Evolutionary conservation across 805 yeast genomes (phyloP), one percentile per base, ranked within the genome.

Genomic region (Brettanomyces sp.): DNA sequence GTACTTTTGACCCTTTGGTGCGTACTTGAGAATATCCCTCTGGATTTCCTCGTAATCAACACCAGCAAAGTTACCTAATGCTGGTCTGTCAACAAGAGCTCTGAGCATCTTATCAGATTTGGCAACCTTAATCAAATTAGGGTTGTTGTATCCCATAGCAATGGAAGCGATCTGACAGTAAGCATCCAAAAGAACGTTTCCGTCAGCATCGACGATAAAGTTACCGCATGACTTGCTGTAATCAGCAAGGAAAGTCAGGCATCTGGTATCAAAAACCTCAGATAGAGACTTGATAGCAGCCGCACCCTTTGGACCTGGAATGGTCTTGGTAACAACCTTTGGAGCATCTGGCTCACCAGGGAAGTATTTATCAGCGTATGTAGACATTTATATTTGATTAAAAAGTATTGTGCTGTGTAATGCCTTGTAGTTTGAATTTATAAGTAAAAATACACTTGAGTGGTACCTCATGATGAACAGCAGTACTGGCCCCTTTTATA

Each of bases 111-210:
- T 81, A 48, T 77, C 82, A 35, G 86, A 74, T 60, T 72, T 72
- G 43, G 93, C 91, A 44, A 78, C 78, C 65, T 79, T 76, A 44
- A 76, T 69, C 53, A 85, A 70, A 38, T 76, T 82, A 21, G 95
- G 95, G 70, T 85, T 82, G 72, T 86, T 85, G 77, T 85, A 85
- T 42, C 95, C 95, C 49, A 85, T 72, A 14, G 93, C 82, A 53
- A 85, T 85, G 12, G 95, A 85, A 11, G 95, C 86, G 56, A 85
- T 84, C 69, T 85, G 95, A 40, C 87, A 84, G 60, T 85, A 86
- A 37, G 80, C 79, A 62, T 86, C 95, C 56, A 86, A 75, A 58
- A 73, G 69, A 35, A 67, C 60, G 71, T 87, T 86, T 41, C 95
- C 95, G 58, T 86, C 95, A 32, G 73, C 84, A 58, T 86, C 95